phyloP scores from a whole-genome alignment of 192 early-diverging fungal genomes.

The Ramicandelaber brevisporus region DNA sequence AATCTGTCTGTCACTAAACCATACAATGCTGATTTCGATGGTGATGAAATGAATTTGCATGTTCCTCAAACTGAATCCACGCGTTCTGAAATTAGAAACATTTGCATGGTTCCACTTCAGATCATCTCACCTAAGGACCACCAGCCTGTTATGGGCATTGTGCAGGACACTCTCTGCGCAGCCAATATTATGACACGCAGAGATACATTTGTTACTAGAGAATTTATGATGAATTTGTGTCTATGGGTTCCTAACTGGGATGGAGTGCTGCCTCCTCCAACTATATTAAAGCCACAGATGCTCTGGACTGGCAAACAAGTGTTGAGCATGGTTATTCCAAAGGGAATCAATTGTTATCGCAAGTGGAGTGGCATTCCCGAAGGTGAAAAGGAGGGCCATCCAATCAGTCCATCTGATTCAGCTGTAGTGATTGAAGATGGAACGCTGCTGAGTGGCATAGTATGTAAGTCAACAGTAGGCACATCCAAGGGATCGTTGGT shows the following conservation, averaged over 20 bases:
- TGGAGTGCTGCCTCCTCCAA: constrained; percentile 73
- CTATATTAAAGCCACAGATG: constrained; percentile 85
- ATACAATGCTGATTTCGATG: constrained; percentile 99
- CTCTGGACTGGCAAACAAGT: constrained; percentile 98
- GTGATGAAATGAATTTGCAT: constrained; percentile 99
- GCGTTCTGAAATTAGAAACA: constrained; percentile 78
- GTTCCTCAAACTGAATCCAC: constrained; percentile 94
- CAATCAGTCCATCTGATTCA: constrained; percentile 72
- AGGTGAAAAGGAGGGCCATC: constrained; percentile 37
- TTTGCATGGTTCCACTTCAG: constrained; percentile 96
- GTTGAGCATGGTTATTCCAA: constrained; percentile 71
- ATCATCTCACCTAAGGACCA: constrained; percentile 94
- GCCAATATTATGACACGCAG: constrained; percentile 86
- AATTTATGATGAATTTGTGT: constrained; percentile 86
- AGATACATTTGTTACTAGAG: constrained; percentile 63
- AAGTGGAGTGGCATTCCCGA: constrained; percentile 58
- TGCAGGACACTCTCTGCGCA: constrained; percentile 93
- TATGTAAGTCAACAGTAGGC: constrained; percentile 90
- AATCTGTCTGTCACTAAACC: constrained; percentile 93
- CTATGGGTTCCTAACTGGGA: constrained; percentile 96
- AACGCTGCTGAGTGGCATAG: constrained; percentile 74
- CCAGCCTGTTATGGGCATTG: constrained; percentile 98
- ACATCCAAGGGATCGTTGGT: constrained; percentile 61
- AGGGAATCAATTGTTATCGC: constrained; percentile 73
- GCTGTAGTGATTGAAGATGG: constrained; percentile 80